Percentiles rank a stretch among this genome's conserved stretches.
These are phyloP conservation scores for Epichloe elymi DNA, from an alignment of 2,329 filamentous ascomycete species.

Conservation along the genomic window DNA sequence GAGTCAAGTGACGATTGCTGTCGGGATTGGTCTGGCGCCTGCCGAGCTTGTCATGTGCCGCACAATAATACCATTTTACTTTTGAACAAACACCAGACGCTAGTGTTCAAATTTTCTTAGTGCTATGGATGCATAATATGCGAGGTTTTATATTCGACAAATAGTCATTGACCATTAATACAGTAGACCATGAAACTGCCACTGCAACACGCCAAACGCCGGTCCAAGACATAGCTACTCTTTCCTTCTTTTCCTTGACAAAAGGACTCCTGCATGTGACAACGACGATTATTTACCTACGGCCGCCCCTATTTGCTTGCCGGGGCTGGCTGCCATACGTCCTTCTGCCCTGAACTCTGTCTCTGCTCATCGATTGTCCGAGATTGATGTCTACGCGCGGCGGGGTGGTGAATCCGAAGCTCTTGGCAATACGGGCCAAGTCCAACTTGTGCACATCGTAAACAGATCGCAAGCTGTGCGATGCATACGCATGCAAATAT, in stretches of 20 bases:
- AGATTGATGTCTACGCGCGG: conserved; percentile 72
- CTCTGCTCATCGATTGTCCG: conserved; percentile 65
- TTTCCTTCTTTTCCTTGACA: neutral
- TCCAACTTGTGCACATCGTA: conserved; percentile 80
- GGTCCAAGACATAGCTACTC: neutral
- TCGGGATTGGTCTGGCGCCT: neutral
- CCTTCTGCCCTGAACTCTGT: conserved; percentile 51
- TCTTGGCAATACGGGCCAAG: conserved; percentile 69
- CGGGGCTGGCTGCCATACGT: conserved; percentile 68
- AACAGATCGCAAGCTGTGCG: conserved; percentile 41
- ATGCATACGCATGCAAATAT: conserved; percentile 91
- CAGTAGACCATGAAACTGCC: neutral
- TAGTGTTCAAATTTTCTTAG: too few relatives aligned
- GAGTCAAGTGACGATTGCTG: neutral
- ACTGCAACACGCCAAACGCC: conserved; percentile 3
- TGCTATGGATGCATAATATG: neutral
- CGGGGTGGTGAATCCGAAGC: conserved; percentile 67
- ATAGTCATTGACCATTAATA: neutral
- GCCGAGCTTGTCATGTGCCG: too few relatives aligned
- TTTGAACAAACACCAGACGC: too few relatives aligned
- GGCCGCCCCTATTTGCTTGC: conserved; percentile 28
- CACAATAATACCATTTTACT: too few relatives aligned
- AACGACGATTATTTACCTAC: conserved; percentile 1
- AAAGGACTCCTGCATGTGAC: neutral
- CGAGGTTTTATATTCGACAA: neutral